Conservation (phyloP, 176 grass and related monocot genomes). For the Oryza glaberrima region DNA sequence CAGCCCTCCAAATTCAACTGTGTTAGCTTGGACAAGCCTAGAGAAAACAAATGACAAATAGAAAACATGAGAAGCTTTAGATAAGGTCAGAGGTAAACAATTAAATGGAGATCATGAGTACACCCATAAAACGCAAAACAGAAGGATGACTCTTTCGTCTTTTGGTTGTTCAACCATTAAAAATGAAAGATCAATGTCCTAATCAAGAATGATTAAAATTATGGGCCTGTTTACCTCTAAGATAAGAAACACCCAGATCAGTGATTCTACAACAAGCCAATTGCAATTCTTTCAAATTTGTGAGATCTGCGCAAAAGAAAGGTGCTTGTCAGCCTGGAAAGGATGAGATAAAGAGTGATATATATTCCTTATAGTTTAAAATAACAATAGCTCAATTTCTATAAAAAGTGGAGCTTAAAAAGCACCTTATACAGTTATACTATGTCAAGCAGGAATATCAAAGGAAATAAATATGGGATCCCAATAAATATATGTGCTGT, state of each 20-base stretch:
- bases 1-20: conserved; percentile 82
- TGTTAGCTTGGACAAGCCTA: conserved; percentile 72
- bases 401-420: background rate
- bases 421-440: background rate
- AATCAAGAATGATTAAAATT: background rate
- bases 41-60: conserved; percentile 31
- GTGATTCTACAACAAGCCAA: conserved; percentile 81
- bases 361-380: conserved; percentile 19
- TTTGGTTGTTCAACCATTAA: background rate
- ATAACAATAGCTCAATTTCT: conserved; percentile 10
- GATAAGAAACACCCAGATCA: conserved; percentile 77
- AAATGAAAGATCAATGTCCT: conserved; percentile 23
- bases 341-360: conserved; percentile 5
- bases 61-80: conserved; percentile 2
- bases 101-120: background rate
- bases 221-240: conserved; percentile 62
- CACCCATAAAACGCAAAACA: conserved; percentile 13
- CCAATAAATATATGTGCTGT: background rate
- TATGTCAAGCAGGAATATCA: background rate
- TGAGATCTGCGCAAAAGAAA: conserved; percentile 63
- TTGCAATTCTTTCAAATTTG: conserved; percentile 82
- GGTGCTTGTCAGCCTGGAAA: conserved; percentile 16
- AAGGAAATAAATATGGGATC: conserved; percentile 3
- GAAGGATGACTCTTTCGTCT: background rate
- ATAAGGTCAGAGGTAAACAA: background rate